Percentiles rank a stretch among this genome's conserved stretches.
phyloP scores from a whole-genome alignment of 257 asterid genomes.

The Eucommia ulmoides region DNA sequence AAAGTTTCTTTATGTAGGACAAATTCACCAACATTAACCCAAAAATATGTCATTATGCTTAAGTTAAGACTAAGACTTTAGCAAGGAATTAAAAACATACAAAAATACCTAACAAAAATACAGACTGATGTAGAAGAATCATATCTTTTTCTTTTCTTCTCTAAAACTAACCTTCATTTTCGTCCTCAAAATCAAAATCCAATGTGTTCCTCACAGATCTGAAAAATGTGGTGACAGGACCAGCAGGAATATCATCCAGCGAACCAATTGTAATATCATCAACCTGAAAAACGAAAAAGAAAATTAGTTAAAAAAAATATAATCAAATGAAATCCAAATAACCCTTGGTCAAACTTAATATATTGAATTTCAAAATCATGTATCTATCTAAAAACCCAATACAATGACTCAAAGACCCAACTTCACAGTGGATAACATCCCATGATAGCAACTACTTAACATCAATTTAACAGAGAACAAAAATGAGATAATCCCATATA shows the following conservation, averaged over 20 bases:
- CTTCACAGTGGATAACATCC: background rate
- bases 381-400: background rate
- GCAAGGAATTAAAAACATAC: slow-evolving; percentile 1
- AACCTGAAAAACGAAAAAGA: slow-evolving; percentile 32
- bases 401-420: background rate
- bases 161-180: slow-evolving; percentile 71
- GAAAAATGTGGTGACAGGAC: slow-evolving; percentile 62
- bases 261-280: slow-evolving; percentile 68
- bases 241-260: slow-evolving; percentile 90
- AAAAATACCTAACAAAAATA: no score
- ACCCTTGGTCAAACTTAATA: no score
- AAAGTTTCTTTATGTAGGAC: background rate
- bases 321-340: background rate
- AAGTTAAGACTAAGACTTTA: background rate
- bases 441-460: background rate
- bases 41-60: background rate
- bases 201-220: slow-evolving; percentile 66
- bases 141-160: no score
- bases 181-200: slow-evolving; percentile 89
- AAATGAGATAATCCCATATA: background rate
- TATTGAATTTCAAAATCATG: no score
- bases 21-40: background rate
- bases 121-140: no score
- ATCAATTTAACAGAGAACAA: background rate
- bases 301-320: slow-evolving; percentile 2